Percentiles rank a stretch among this genome's conserved stretches.
phyloP scores from a whole-genome alignment of 2,329 filamentous ascomycete species.

The Monosporascus sp. region DNA sequence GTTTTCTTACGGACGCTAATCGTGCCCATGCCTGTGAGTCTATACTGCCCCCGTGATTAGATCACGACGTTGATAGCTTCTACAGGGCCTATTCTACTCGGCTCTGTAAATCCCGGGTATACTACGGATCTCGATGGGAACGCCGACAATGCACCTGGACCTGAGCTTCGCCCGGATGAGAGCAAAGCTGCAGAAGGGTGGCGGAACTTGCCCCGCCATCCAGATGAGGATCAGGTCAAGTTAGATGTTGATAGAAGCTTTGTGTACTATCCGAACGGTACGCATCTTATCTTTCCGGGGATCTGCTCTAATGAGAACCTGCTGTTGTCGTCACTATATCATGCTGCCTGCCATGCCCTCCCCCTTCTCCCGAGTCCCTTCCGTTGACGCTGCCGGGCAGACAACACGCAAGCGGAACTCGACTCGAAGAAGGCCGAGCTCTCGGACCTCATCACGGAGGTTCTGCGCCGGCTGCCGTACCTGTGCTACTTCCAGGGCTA shows the following conservation, averaged over 20 bases:
- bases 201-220: slow-evolving; percentile 66
- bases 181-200: slow-evolving; percentile 34
- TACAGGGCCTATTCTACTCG: slow-evolving; percentile 45
- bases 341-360: slow-evolving; percentile 20
- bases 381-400: slow-evolving; percentile 33
- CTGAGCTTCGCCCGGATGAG: slow-evolving; percentile 1
- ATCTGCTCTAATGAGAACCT: no score
- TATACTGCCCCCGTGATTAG: slow-evolving; percentile 3
- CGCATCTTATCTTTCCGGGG: slow-evolving; percentile 17
- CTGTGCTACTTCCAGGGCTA: slow-evolving; percentile 98
- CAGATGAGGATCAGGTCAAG: slow-evolving; percentile 84
- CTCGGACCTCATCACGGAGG: slow-evolving; percentile 71
- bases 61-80: slow-evolving; percentile 7
- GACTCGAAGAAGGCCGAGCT: slow-evolving; percentile 68
- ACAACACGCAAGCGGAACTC: slow-evolving; percentile 64
- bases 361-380: not conserved
- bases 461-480: slow-evolving; percentile 74
- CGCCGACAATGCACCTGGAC: slow-evolving; percentile 3
- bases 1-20: slow-evolving; percentile 61
- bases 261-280: slow-evolving; percentile 87
- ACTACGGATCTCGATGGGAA: slow-evolving; percentile 1
- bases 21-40: slow-evolving; percentile 73
- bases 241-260: slow-evolving; percentile 96
- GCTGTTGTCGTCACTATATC: slow-evolving; percentile 1
- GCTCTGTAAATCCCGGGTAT: slow-evolving; percentile 11